Evolutionary conservation across 2,329 filamentous ascomycete genomes (phyloP), one percentile per base, ranked within the genome.

Genomic region (Ambrosiella xylebori): DNA sequence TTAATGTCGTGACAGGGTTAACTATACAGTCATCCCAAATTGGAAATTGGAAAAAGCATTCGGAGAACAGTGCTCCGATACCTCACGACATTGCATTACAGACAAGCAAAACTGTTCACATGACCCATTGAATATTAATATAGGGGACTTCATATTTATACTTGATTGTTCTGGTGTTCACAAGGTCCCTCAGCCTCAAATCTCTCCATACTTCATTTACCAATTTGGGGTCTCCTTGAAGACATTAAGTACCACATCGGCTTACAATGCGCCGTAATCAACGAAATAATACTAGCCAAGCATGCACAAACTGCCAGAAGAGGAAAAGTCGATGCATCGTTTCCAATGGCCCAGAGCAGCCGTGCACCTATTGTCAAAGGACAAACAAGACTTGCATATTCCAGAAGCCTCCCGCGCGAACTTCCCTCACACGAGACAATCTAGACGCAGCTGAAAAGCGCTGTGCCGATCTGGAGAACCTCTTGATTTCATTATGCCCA

Each of bases 341-440:
- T 4, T 17, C 12, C 17, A 41, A 15, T 39, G 49, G 38, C 7
- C 49, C 52, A 6, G 57, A 60, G n/a, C 62, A 61, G 47, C 62
- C 63, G 15, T 68, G 68, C 53, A 62, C 63, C 9, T 70, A 68
- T 51, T 68, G 65, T 61, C 61, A 58, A 38, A 63, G 63, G 40
- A 61, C 66, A 8, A 64, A 65, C 19, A 69, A 68, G 53, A 61
- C 61, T 3, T 70, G 68, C 56, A 65, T 64, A 41, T 69, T 70
- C 51, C 65, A 66, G 44, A 63, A 63, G n/a, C 67, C 66, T 7
- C 66, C 67, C 1, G 62, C 64, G n/a, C 64, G 68, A n/a, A 69
- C 68, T 35, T 64, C 68, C 9, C 59, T 70, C 54, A 70, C 66
- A 3, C 62, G 68, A n/a, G 65, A 66, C 57, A 70, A 70, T 56